Evolutionary conservation across 2,329 filamentous ascomycete genomes (phyloP).

Genomic region (Cercospora citrullina): DNA sequence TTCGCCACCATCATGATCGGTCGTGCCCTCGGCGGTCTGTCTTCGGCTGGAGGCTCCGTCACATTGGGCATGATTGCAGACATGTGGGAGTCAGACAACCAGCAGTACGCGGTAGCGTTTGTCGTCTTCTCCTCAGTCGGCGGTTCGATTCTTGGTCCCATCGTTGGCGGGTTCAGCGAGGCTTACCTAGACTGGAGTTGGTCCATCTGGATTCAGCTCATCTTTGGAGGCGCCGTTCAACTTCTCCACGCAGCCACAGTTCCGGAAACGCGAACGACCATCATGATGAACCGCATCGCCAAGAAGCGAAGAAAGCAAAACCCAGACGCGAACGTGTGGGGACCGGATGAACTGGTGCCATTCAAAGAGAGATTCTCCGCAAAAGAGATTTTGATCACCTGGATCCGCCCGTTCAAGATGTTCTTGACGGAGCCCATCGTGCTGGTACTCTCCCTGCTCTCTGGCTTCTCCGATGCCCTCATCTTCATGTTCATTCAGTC

Average conservation of each 20-base stretch:
- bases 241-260: conserved; percentile 60
- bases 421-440: conserved; percentile 77
- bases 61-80: conserved; percentile 68
- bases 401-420: conserved; percentile 72
- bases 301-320: conserved; percentile 68
- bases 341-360: conserved; percentile 68
- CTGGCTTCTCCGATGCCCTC: conserved; percentile 72
- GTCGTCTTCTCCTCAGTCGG: conserved; percentile 51
- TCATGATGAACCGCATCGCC: conserved; percentile 77
- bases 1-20: conserved; percentile 50
- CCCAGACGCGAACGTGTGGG: conserved; percentile 61
- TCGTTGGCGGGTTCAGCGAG: conserved; percentile 41
- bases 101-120: conserved; percentile 63
- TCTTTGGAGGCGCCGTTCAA: conserved; percentile 71
- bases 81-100: conserved; percentile 60
- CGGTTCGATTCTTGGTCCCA: conserved; percentile 41
- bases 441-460: conserved; percentile 68
- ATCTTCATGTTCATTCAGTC: conserved; percentile 82
- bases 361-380: conserved; percentile 43
- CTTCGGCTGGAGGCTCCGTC: conserved; percentile 64
- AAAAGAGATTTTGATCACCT: conserved; percentile 54
- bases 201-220: conserved; percentile 86
- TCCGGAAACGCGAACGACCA: conserved; percentile 76
- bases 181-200: conserved; percentile 64
- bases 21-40: conserved; percentile 57